Evolutionary conservation across 2,329 filamentous ascomycete genomes (phyloP), one percentile per base, ranked within the genome.

Genomic region (Ophiognomonia clavigignenti-juglandacearum): DNA sequence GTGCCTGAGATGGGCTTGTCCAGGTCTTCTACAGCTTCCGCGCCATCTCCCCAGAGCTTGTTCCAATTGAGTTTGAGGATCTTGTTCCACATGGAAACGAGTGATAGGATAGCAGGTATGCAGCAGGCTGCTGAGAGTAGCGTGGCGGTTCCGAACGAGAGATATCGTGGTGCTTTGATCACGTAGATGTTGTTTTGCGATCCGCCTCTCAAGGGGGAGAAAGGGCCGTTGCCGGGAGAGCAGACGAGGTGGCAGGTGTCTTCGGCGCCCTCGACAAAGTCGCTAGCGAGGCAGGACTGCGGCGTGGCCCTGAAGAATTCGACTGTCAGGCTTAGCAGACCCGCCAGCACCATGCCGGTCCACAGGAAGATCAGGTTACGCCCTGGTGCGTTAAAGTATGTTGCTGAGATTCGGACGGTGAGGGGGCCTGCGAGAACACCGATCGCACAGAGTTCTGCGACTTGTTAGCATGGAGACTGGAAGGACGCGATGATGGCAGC

Each of bases 351-450:
- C 3, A 86, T 64, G 4, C 71, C 69, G 0, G 80, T 81, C 82
- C 83, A 86, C 1, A 83, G 27, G 54, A 85, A 86, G 45, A 86
- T 84, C 37, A 77, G 74, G 52, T 85, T 84, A 29, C 82, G 70
- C 2, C 81, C 82, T 0, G 77, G 78, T 19, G 77, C 73, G 43
- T 79, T 70, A 58, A 84, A 85, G 57, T 86, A 86, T 0, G 82
- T 86, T 14, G 64, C 64, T 2, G 82, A 85, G 36, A 82, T 61
- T 51, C 74, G 71, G 19, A 82, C 80, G 0, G 81, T 83, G 0
- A 81, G 70, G 0, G 82, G 83, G 4, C 78, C 82, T 1, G 80
- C 78, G 4, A 86, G 55, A 14, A 85, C 80, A 11, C 80, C 82
- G 31, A 86, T 81, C 0, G 82, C 72, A 49, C 82, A 86, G 0